These are phyloP conservation scores for Microbotryum saponariae DNA, from an alignment of 1,284 basidiomycete genomes.

Conservation along the genomic window DNA sequence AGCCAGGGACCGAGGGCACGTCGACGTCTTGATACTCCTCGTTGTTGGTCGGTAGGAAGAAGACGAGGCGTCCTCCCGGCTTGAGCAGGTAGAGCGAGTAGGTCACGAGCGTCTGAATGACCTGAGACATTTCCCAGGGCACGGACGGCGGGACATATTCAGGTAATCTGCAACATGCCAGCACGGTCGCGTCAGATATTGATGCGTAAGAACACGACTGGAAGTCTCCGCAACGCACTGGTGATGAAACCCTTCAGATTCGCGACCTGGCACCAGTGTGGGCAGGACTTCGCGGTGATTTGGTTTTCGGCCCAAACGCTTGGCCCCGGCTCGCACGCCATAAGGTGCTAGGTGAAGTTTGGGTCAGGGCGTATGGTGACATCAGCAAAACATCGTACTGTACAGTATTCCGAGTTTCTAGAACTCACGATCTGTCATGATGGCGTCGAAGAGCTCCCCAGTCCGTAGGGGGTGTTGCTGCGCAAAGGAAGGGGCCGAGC, in stretches of 20 bases:
- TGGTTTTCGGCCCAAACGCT: slow-evolving; percentile 68
- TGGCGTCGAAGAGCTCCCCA: slow-evolving; percentile 85
- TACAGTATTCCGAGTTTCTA: too few species aligned
- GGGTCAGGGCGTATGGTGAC: too few species aligned
- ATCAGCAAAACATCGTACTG: too few species aligned
- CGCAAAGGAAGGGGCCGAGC: neutral
- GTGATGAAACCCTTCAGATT: slow-evolving; percentile 22
- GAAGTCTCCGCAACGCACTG: slow-evolving; percentile 5
- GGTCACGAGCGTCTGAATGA: slow-evolving; percentile 61
- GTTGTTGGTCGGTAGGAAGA: slow-evolving; percentile 70
- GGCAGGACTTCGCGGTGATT: slow-evolving; percentile 36
- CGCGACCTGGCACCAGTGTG: slow-evolving; percentile 15
- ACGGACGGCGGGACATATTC: slow-evolving; percentile 42
- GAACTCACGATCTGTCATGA: slow-evolving; percentile 69
- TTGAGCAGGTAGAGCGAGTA: slow-evolving; percentile 77
- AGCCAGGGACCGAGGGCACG: slow-evolving; percentile 65
- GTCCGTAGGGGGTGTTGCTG: slow-evolving; percentile 72
- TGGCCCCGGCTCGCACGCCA: slow-evolving; percentile 92
- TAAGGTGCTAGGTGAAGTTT: slow-evolving; percentile 48
- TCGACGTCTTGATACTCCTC: slow-evolving; percentile 85
- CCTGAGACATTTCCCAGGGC: slow-evolving; percentile 38
- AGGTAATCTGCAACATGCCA: slow-evolving; percentile 28
- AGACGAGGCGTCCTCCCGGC: slow-evolving; percentile 70
- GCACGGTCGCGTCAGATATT: slow-evolving; percentile 16
- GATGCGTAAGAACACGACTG: slow-evolving; percentile 26